These are phyloP conservation scores for Aspergillus avenaceus DNA, from an alignment of 495 filamentous ascomycete genomes.

Conservation along the genomic window DNA sequence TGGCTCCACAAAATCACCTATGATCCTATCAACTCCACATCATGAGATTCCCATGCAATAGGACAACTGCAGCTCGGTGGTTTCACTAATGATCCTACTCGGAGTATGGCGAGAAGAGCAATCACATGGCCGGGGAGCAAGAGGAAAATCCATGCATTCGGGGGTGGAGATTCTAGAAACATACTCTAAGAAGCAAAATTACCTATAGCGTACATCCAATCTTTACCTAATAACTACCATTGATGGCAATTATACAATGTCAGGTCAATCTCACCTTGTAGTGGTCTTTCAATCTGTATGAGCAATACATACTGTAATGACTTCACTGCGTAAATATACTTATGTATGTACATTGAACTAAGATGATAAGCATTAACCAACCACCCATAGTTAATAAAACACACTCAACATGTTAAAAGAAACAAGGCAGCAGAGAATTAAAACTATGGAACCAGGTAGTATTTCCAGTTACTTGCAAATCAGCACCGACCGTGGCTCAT, in stretches of 20 bases:
- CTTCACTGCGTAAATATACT: background rate
- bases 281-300: too few relatives aligned
- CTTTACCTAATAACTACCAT: background rate
- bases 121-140: constrained; percentile 8
- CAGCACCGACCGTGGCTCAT: background rate
- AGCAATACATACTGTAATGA: background rate
- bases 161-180: constrained; percentile 11
- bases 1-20: background rate
- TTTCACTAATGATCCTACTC: background rate
- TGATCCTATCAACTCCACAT: background rate
- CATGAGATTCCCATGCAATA: background rate
- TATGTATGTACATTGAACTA: background rate
- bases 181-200: constrained; percentile 10
- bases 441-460: background rate
- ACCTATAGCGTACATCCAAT: background rate
- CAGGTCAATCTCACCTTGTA: too few relatives aligned
- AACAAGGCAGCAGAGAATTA: background rate
- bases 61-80: background rate
- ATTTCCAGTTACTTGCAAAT: background rate
- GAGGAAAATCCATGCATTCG: background rate
- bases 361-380: background rate
- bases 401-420: too few relatives aligned
- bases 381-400: background rate
- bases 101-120: background rate
- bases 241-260: background rate